Evolutionary conservation across 306 rosid species (phyloP).

Genomic region (Castanospermum australe): DNA sequence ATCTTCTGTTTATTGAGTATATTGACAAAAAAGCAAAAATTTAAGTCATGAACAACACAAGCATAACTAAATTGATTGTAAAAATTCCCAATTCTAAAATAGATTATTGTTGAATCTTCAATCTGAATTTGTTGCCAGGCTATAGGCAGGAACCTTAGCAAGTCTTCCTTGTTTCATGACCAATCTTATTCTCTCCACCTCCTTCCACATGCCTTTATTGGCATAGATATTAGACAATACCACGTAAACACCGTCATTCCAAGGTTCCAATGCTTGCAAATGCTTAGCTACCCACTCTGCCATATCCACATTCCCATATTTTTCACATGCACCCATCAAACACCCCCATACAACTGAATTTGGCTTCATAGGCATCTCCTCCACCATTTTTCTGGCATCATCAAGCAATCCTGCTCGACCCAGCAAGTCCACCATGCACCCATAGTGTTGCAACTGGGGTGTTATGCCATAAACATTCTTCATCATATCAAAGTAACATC

Average conservation of each 20-base stretch:
- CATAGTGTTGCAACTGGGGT: constrained; percentile 69
- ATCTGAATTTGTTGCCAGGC: constrained; percentile 50
- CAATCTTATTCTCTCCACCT: constrained; percentile 59
- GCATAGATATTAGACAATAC: constrained; percentile 78
- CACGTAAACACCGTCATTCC: constrained; percentile 72
- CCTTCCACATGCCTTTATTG: constrained; percentile 67
- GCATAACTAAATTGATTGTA: background rate
- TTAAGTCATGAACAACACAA: background rate
- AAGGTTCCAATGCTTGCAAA: constrained; percentile 71
- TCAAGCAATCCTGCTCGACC: constrained; percentile 72
- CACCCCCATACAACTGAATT: constrained; percentile 73
- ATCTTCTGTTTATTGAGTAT: background rate
- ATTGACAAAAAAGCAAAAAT: background rate
- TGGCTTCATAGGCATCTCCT: constrained; percentile 79
- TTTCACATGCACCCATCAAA: constrained; percentile 85
- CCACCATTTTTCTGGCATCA: constrained; percentile 65
- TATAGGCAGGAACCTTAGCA: constrained; percentile 70
- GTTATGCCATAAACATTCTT: constrained; percentile 48
- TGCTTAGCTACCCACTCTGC: constrained; percentile 83
- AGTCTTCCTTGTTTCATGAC: constrained; percentile 53
- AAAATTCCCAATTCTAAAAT: background rate
- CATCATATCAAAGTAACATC: constrained; percentile 66
- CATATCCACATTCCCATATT: constrained; percentile 67
- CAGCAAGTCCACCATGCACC: constrained; percentile 81
- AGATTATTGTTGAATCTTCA: constrained; percentile 28